Percentiles rank a stretch among this genome's conserved stretches.
These are phyloP conservation scores for Yarrowia sp. DNA, from an alignment of 805 yeast genomes.

Conservation along the genomic window DNA sequence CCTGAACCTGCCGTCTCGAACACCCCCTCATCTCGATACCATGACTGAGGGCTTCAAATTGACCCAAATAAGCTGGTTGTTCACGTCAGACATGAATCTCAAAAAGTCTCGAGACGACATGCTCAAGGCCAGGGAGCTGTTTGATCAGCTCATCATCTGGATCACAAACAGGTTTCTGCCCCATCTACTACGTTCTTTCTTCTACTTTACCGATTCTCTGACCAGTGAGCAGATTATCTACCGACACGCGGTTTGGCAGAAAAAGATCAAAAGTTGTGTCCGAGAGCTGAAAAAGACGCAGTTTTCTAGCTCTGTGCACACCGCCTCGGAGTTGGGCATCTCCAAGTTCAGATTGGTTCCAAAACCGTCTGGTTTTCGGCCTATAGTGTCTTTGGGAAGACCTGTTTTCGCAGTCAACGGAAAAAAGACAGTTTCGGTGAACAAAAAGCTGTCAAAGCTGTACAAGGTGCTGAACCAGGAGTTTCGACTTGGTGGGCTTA, in stretches of 20 bases:
- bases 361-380: background rate
- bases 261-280: background rate
- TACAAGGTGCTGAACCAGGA: slow-evolving; percentile 1
- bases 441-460: background rate
- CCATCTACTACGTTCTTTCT: background rate
- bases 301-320: background rate
- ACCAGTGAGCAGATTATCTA: background rate
- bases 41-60: background rate
- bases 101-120: background rate
- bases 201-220: background rate
- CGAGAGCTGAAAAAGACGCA: background rate
- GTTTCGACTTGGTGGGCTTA: background rate
- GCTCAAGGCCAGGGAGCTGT: background rate
- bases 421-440: background rate
- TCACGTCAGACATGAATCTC: background rate
- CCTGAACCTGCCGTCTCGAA: background rate
- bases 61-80: slow-evolving; percentile 1
- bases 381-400: slow-evolving; percentile 6
- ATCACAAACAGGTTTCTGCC: background rate
- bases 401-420: background rate
- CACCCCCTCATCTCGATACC: background rate
- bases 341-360: slow-evolving; percentile 16
- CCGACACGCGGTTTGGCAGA: background rate
- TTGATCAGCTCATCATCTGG: background rate
- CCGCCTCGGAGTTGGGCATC: background rate